Evolutionary conservation across 495 filamentous ascomycete species (phyloP).

Genomic region (Podospora conica): DNA sequence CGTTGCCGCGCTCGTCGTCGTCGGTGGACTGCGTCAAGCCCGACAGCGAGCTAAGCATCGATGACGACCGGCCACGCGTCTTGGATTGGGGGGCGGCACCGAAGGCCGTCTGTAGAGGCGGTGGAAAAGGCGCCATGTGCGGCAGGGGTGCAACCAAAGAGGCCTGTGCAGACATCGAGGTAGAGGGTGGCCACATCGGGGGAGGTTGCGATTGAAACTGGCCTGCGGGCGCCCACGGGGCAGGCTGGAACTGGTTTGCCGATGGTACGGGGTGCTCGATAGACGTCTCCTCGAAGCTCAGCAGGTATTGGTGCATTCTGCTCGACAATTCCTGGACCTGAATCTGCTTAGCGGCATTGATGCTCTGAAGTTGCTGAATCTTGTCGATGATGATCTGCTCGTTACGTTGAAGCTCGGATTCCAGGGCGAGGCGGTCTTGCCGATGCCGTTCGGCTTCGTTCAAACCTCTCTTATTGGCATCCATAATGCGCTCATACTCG

Average conservation of each 20-base stretch:
- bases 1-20: conserved; percentile 25
- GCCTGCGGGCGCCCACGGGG: conserved; percentile 17
- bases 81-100: conserved; percentile 23
- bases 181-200: conserved; percentile 21
- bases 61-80: conserved; percentile 53
- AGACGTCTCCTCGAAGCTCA: conserved; percentile 29
- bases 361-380: conserved; percentile 29
- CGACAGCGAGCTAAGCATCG: conserved; percentile 61
- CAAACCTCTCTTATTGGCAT: conserved; percentile 67
- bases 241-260: conserved; percentile 14
- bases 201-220: conserved; percentile 15
- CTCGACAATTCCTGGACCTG: conserved; percentile 35
- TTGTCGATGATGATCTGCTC: conserved; percentile 43
- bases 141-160: conserved; percentile 18
- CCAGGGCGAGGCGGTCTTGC: conserved; percentile 58
- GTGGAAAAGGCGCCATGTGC: conserved; percentile 20
- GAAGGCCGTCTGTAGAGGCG: conserved; percentile 15
- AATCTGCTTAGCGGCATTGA: conserved; percentile 37
- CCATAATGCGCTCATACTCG: conserved; percentile 70
- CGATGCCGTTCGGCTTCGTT: conserved; percentile 68
- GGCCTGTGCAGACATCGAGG: conserved; percentile 18
- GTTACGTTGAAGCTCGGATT: conserved; percentile 56
- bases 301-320: conserved; percentile 35
- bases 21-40: conserved; percentile 58
- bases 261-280: conserved; percentile 20